Percentiles rank a stretch among this genome's conserved stretches.
phyloP scores from a whole-genome alignment of 306 rosid genomes.

The Coriaria nepalensis region DNA sequence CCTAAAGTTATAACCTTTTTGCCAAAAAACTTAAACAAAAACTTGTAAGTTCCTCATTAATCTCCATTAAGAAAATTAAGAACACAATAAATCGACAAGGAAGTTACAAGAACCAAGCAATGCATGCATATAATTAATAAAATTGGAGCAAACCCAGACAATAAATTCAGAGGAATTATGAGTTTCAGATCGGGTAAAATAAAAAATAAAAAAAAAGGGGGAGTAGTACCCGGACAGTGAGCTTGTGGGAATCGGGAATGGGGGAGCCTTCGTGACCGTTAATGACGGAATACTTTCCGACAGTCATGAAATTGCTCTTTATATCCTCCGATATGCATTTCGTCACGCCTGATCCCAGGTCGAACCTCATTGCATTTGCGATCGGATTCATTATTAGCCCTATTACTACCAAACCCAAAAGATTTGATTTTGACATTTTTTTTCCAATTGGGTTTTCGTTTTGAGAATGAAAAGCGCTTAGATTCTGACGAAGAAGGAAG shows the following conservation, averaged over 20 bases:
- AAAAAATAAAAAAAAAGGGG: not conserved
- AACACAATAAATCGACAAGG: not conserved
- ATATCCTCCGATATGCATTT: conserved; percentile 81
- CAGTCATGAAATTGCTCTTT: conserved; percentile 47
- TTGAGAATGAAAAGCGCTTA: not conserved
- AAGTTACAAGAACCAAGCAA: not conserved
- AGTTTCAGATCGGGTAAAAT: not conserved
- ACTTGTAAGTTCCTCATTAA: not conserved
- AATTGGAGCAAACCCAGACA: not conserved
- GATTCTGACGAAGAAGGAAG: too few species aligned
- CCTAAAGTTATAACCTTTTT: too few species aligned
- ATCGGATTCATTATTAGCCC: conserved; percentile 13
- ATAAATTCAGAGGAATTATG: not conserved
- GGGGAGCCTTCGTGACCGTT: conserved; percentile 39
- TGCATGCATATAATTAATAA: not conserved
- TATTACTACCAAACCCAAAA: conserved; percentile 16
- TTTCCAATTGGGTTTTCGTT: too few species aligned
- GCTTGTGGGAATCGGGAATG: conserved; percentile 44
- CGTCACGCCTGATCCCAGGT: conserved; percentile 41
- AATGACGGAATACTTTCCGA: conserved; percentile 56
- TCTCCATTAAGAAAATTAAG: not conserved
- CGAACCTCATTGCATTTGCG: conserved; percentile 49
- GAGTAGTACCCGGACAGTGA: conserved; percentile 47
- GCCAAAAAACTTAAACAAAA: not conserved
- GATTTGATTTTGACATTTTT: conserved; percentile 18